Evolutionary conservation across 2,329 filamentous ascomycete species (phyloP).

Genomic region (Fusarium sp.): DNA sequence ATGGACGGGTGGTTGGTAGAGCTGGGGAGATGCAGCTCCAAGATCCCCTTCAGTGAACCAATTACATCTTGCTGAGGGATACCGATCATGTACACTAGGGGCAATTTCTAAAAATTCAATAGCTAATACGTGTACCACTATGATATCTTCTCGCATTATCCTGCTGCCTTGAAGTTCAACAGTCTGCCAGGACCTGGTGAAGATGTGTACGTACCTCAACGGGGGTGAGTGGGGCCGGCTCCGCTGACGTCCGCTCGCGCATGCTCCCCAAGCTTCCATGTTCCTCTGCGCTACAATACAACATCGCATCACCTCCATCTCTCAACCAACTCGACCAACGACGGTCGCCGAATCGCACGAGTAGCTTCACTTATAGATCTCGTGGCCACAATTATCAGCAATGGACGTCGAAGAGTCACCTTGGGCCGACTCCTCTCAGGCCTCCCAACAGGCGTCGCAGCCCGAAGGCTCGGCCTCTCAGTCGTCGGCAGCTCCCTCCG

Average conservation of each 20-base stretch:
- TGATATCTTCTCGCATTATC: not conserved
- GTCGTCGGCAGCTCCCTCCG: conserved; percentile 42
- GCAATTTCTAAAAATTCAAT: not conserved
- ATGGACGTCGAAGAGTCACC: conserved; percentile 67
- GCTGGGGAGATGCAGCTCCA: not conserved
- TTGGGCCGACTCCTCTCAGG: conserved; percentile 61
- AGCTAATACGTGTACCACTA: not conserved
- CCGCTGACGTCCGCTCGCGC: conserved; percentile 38
- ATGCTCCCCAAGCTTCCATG: conserved; percentile 36
- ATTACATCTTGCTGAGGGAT: not conserved
- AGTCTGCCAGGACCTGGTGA: not conserved
- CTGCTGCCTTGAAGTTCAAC: not conserved
- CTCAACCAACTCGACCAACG: conserved; percentile 11
- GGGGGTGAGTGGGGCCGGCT: conserved; percentile 37
- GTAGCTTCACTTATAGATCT: conserved; percentile 6
- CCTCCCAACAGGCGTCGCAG: conserved; percentile 48
- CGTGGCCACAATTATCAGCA: conserved; percentile 25
- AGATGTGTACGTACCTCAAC: conserved; percentile 27
- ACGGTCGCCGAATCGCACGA: conserved; percentile 16
- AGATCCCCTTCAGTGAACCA: not conserved
- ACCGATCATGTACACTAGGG: not conserved
- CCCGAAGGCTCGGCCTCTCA: conserved; percentile 47
- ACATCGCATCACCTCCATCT: conserved; percentile 37
- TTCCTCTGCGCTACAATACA: conserved; percentile 7
- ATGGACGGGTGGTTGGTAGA: not conserved